Evolutionary conservation across 1,284 basidiomycete species (phyloP).

Genomic region (Sporisorium iseilematis-ciliati): DNA sequence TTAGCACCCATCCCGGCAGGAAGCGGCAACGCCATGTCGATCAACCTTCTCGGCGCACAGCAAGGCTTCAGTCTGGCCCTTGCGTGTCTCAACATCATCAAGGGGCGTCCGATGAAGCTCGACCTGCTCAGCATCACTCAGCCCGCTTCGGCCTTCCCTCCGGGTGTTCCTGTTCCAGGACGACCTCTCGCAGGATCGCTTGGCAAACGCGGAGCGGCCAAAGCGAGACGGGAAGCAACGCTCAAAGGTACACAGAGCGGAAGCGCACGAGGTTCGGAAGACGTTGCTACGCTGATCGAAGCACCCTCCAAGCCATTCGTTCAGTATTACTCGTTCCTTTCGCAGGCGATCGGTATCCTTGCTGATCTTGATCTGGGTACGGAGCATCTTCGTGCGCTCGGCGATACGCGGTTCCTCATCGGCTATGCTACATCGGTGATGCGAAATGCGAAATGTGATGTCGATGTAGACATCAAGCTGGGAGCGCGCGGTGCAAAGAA

Average conservation of each 20-base stretch:
- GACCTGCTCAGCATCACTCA: slow-evolving; percentile 87
- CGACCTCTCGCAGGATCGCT: slow-evolving; percentile 3
- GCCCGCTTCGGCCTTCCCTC: slow-evolving; percentile 68
- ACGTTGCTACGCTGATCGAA: slow-evolving; percentile 37
- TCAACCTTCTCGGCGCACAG: slow-evolving; percentile 76
- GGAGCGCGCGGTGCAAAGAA: slow-evolving; percentile 53
- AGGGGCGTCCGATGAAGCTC: slow-evolving; percentile 80
- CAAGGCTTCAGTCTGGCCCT: slow-evolving; percentile 64
- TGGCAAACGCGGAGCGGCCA: slow-evolving; percentile 14
- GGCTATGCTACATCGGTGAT: slow-evolving; percentile 77
- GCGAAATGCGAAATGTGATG: slow-evolving; percentile 56
- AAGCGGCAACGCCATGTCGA: slow-evolving; percentile 82
- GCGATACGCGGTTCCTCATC: slow-evolving; percentile 87
- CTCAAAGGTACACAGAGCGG: slow-evolving; percentile 21
- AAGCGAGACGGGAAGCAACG: slow-evolving; percentile 9
- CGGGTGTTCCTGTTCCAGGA: slow-evolving; percentile 37
- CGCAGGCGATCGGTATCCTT: slow-evolving; percentile 88
- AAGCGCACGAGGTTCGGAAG: slow-evolving; percentile 27
- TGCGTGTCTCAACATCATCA: slow-evolving; percentile 87
- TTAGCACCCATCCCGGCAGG: slow-evolving; percentile 90
- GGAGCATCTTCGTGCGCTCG: slow-evolving; percentile 90
- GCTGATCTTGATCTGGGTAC: slow-evolving; percentile 83
- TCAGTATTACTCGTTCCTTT: slow-evolving; percentile 84
- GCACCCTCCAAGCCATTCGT: slow-evolving; percentile 50
- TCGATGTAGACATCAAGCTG: slow-evolving; percentile 63